A percentile compares a stretch with the other conserved stretches of the same genome.
Evolutionary conservation across 306 rosid genomes (phyloP).

Genomic region (Malus orientalis): DNA sequence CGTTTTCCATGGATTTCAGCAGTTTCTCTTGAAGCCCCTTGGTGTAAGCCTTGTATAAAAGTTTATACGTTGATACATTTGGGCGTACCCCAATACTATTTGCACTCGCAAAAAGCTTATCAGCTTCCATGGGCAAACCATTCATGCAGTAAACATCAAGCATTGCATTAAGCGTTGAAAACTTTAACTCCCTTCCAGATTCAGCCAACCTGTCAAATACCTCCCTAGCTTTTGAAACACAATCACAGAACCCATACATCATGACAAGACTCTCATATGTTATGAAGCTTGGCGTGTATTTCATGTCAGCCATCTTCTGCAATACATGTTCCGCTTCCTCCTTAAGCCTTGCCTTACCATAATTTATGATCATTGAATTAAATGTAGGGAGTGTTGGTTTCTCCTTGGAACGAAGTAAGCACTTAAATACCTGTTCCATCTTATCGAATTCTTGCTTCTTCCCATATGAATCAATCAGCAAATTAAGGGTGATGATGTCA

Average conservation of each 20-base stretch:
- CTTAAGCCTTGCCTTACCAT: slow-evolving; percentile 77
- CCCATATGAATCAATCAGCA: slow-evolving; percentile 86
- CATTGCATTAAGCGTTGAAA: slow-evolving; percentile 83
- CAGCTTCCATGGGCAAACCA: slow-evolving; percentile 76
- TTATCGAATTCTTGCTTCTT: slow-evolving; percentile 79
- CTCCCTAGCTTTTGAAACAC: slow-evolving; percentile 64
- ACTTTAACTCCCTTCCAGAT: slow-evolving; percentile 47
- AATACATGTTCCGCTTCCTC: slow-evolving; percentile 61
- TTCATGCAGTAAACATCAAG: slow-evolving; percentile 89
- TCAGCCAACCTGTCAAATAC: slow-evolving; percentile 58
- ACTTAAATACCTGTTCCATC: slow-evolving; percentile 94
- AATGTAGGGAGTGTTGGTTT: slow-evolving; percentile 76
- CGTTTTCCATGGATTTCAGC: slow-evolving; percentile 68
- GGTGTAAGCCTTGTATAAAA: slow-evolving; percentile 83
- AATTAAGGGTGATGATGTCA: slow-evolving; percentile 72
- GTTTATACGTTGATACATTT: slow-evolving; percentile 72
- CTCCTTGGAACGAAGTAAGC: slow-evolving; percentile 72
- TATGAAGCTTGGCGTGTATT: slow-evolving; percentile 61
- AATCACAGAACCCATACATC: slow-evolving; percentile 71
- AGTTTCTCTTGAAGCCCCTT: slow-evolving; percentile 69
- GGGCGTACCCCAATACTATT: slow-evolving; percentile 35
- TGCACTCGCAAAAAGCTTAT: slow-evolving; percentile 52
- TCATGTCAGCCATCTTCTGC: slow-evolving; percentile 60
- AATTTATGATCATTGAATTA: slow-evolving; percentile 86
- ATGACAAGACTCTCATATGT: slow-evolving; percentile 78